Conservation (phyloP, 345 rosid genomes). For the Pistacia atlantica region DNA sequence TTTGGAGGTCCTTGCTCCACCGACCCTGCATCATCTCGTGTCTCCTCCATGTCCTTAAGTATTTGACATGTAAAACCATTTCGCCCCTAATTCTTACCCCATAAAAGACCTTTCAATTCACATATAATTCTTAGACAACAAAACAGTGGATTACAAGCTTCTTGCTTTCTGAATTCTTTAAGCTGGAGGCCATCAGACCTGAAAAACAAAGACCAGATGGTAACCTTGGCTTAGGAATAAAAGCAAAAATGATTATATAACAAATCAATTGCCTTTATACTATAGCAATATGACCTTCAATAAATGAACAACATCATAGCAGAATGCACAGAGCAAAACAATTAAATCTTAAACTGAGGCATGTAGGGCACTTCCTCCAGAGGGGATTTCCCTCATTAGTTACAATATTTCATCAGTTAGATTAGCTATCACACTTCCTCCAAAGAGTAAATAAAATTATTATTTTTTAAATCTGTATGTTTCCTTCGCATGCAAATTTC, state of each 20-base stretch:
- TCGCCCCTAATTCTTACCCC: conserved; percentile 61
- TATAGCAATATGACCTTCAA: background rate
- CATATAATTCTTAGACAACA: conserved; percentile 36
- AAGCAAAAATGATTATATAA: background rate
- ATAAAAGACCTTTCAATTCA: conserved; percentile 38
- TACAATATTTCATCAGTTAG: background rate
- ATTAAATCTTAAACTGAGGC: background rate
- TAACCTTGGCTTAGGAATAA: conserved; percentile 15
- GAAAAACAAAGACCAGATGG: conserved; percentile 25
- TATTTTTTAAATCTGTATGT: background rate
- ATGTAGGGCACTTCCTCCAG: background rate
- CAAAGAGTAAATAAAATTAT: too few species aligned
- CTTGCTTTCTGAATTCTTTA: conserved; percentile 30
- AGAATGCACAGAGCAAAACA: conserved; percentile 2
- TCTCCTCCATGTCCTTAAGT: conserved; percentile 75
- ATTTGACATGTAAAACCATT: conserved; percentile 64
- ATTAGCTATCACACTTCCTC: background rate
- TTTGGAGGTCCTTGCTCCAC: conserved; percentile 69
- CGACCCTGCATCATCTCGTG: conserved; percentile 68
- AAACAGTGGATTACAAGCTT: conserved; percentile 30
- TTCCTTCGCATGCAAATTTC: background rate
- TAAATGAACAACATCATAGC: background rate
- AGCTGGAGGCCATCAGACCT: conserved; percentile 65
- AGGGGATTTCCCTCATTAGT: background rate
- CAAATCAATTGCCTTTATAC: background rate